Evolutionary conservation across 2,329 filamentous ascomycete genomes (phyloP).

Genomic region (Allantophomopsis lycopodina): DNA sequence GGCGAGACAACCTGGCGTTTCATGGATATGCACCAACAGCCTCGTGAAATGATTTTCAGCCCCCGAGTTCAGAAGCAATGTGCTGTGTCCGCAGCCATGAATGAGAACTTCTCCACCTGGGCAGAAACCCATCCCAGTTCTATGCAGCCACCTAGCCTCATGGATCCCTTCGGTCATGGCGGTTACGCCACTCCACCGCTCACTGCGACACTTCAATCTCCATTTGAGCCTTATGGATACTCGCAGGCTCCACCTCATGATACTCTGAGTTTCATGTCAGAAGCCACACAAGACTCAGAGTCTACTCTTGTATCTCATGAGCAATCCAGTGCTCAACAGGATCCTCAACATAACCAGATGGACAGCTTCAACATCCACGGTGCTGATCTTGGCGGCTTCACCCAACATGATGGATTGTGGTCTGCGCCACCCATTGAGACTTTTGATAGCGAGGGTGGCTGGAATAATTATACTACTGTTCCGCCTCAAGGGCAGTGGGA

Average conservation of each 20-base stretch:
- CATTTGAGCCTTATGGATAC: slow-evolving; percentile 8
- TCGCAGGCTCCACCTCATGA: slow-evolving; percentile 6
- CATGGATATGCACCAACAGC: slow-evolving; percentile 20
- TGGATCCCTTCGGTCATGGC: slow-evolving; percentile 32
- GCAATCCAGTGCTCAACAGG: background rate
- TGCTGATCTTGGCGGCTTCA: background rate
- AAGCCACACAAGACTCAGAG: slow-evolving; percentile 12
- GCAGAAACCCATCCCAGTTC: slow-evolving; percentile 17
- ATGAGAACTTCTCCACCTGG: slow-evolving; percentile 40
- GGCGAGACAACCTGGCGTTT: slow-evolving; percentile 47
- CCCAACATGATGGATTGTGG: background rate
- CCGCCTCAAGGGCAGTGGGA: no score
- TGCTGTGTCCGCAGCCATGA: slow-evolving; percentile 39
- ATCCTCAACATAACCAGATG: background rate
- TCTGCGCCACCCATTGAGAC: background rate
- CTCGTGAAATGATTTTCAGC: slow-evolving; percentile 13
- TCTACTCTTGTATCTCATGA: slow-evolving; percentile 13
- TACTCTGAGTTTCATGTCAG: slow-evolving; percentile 21
- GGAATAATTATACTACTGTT: background rate
- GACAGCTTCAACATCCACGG: background rate
- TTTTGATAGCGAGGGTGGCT: background rate
- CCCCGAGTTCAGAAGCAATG: slow-evolving; percentile 25
- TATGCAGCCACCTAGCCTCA: slow-evolving; percentile 20
- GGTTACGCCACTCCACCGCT: slow-evolving; percentile 43
- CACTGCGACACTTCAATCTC: slow-evolving; percentile 30